These are phyloP conservation scores for Hyaloscypha finlandica DNA, from an alignment of 495 filamentous ascomycete genomes.

Conservation along the genomic window DNA sequence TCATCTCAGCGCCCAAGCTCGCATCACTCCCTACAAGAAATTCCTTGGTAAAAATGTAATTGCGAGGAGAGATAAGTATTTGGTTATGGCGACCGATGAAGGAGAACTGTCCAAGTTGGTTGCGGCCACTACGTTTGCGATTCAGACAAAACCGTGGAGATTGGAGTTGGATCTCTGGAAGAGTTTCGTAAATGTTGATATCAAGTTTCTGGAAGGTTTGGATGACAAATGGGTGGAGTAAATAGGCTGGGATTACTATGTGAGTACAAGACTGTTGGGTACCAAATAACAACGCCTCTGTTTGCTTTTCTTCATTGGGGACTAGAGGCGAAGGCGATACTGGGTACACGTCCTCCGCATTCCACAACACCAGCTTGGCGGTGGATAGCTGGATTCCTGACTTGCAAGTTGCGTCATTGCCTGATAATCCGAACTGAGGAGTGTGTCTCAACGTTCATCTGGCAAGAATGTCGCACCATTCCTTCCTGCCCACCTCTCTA, in stretches of 20 bases:
- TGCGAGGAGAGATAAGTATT: slow-evolving; percentile 42
- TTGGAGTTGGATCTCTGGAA: slow-evolving; percentile 55
- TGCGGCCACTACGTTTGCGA: slow-evolving; percentile 43
- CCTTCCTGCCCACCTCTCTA: too few relatives aligned
- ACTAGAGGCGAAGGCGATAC: too few relatives aligned
- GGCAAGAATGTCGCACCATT: too few relatives aligned
- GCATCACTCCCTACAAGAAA: slow-evolving; percentile 35
- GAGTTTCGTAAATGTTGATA: slow-evolving; percentile 53
- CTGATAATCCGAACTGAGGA: too few relatives aligned
- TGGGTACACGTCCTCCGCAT: too few relatives aligned
- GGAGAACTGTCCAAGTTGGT: slow-evolving; percentile 42
- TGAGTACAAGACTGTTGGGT: too few relatives aligned
- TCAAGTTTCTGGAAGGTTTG: background rate
- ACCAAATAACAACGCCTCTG: too few relatives aligned
- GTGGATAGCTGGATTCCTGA: too few relatives aligned
- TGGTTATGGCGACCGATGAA: slow-evolving; percentile 50
- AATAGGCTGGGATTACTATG: background rate
- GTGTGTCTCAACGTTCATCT: too few relatives aligned
- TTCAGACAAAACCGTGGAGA: slow-evolving; percentile 54
- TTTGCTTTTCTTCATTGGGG: too few relatives aligned
- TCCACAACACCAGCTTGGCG: too few relatives aligned
- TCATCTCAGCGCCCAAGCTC: slow-evolving; percentile 38
- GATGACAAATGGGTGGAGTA: background rate
- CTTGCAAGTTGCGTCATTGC: too few relatives aligned
- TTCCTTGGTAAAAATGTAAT: slow-evolving; percentile 42